phyloP scores from a whole-genome alignment of 2,329 filamentous ascomycete species.

The Cyclaneusma minus region DNA sequence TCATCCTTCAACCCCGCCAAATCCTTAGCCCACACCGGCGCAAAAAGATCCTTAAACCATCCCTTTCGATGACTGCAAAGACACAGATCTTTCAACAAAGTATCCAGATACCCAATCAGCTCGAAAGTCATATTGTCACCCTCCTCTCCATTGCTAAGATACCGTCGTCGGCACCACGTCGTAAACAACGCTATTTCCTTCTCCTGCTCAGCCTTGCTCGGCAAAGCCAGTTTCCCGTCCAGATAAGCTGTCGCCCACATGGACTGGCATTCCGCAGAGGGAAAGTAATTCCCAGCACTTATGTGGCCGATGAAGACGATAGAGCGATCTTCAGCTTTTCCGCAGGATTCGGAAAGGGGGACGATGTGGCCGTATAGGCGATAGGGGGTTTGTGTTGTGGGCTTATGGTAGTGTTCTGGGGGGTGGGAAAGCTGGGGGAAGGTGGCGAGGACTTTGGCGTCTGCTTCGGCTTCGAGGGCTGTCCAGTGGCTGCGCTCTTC shows the following conservation, averaged over 20 bases:
- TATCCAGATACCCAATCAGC: constrained; percentile 14
- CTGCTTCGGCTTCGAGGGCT: constrained; percentile 10
- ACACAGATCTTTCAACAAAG: constrained; percentile 13
- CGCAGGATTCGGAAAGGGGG: too few species aligned
- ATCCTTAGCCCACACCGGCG: constrained; percentile 11
- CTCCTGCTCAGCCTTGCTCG: constrained; percentile 9
- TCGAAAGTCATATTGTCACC: constrained; percentile 16
- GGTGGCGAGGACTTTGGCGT: constrained; percentile 9
- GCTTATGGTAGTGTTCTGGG: constrained; percentile 12
- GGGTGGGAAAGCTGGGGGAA: constrained; percentile 14
- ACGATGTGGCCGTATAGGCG: constrained; percentile 13
- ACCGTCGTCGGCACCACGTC: constrained; percentile 14
- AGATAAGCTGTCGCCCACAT: constrained; percentile 15
- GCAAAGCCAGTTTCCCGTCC: constrained; percentile 11
- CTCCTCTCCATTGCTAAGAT: constrained; percentile 13
- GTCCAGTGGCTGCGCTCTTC: constrained; percentile 11
- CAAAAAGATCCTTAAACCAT: constrained; percentile 14
- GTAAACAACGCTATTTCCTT: constrained; percentile 11
- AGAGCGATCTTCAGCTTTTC: constrained; percentile 12
- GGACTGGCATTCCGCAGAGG: constrained; percentile 13
- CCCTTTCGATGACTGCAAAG: constrained; percentile 14
- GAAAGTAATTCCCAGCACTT: constrained; percentile 11
- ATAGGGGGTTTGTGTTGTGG: constrained; percentile 11
- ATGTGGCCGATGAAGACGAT: constrained; percentile 15
- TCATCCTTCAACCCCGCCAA: constrained; percentile 11